Conservation (phyloP, 108 stramenopile species). For the Epithemia pelagica region DNA sequence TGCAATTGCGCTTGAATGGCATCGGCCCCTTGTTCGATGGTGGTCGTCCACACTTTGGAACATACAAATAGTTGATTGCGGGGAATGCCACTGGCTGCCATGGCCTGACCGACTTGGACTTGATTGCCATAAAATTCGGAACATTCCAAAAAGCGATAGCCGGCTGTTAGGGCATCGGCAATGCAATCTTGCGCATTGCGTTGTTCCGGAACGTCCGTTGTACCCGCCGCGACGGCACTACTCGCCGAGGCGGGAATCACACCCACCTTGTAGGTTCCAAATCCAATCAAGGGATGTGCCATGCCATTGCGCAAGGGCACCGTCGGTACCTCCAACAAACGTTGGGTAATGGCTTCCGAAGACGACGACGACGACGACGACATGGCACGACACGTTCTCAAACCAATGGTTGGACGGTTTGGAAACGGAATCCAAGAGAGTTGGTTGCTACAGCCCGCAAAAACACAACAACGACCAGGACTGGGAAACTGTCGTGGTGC, state of each 20-base stretch:
- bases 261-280: slow-evolving; percentile 92
- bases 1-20: slow-evolving; percentile 66
- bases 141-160: slow-evolving; percentile 89
- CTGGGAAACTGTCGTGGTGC: too few species aligned
- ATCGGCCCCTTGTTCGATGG: slow-evolving; percentile 71
- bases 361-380: background rate
- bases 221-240: slow-evolving; percentile 33
- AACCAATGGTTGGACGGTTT: too few species aligned
- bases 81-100: slow-evolving; percentile 46
- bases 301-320: slow-evolving; percentile 67
- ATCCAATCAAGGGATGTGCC: slow-evolving; percentile 72
- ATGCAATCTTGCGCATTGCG: slow-evolving; percentile 73
- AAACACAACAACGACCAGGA: too few species aligned
- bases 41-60: slow-evolving; percentile 91
- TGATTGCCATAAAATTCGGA: slow-evolving; percentile 90
- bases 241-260: slow-evolving; percentile 80
- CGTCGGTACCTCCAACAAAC: slow-evolving; percentile 31
- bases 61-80: slow-evolving; percentile 80
- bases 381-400: too few species aligned
- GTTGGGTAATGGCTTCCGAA: background rate
- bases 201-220: slow-evolving; percentile 16
- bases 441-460: too few species aligned
- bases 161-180: slow-evolving; percentile 57
- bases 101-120: slow-evolving; percentile 73
- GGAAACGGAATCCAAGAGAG: too few species aligned